Evolutionary conservation across 1,284 basidiomycete species (phyloP), one percentile per base, ranked within the genome.

Genomic region (Porogramme epimiltina): DNA sequence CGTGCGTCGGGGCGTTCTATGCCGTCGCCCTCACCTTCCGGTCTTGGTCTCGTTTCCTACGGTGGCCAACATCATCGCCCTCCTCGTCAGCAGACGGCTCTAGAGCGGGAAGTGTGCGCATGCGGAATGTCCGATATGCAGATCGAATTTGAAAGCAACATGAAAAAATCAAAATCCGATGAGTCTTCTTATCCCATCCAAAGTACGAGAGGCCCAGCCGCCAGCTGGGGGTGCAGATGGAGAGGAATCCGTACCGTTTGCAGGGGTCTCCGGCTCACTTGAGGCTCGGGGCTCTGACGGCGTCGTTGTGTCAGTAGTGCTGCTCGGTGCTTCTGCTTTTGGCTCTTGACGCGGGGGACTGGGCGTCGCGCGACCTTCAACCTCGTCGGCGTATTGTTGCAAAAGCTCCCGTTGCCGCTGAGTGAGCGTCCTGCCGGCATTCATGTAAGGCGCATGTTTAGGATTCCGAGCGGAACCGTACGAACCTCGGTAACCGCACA

Each of bases 361-460:
- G 19, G 34, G 5, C 22, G 66, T 61, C 33, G 70, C 68, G 58
- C 79, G 80, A 52, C 91, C 92, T 72, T 95, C 93, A 18, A 93
- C 80, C 61, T 96, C 93, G 68, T 96, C 93, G n/a, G 92, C 95
- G 65, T 92, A 98, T 60, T 85, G 82, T 70, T 97, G 89, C 45
- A 98, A 69, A 56, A 98, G 85, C 68, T 93, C 86, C 54, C 89
- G 87, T 76, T 98, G 95, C 40, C 86, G 85, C 60, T 81, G 73
- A 2, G 92, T 88, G 51, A 98, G 77, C 23, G 89, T 83, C 72
- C 94, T 95, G 63, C 37, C 56, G 13, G 49, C 52, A 42, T 57
- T 49, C 18, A 37, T 33, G 48, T 49, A 46, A 56, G 52, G 53
- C 56, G 54, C 28, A 13, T 8, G 28, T 13, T 13, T 13, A 31